Base-by-base conservation (phyloP, 176 grass and related monocot species). In the Zoysia japonica region DNA sequence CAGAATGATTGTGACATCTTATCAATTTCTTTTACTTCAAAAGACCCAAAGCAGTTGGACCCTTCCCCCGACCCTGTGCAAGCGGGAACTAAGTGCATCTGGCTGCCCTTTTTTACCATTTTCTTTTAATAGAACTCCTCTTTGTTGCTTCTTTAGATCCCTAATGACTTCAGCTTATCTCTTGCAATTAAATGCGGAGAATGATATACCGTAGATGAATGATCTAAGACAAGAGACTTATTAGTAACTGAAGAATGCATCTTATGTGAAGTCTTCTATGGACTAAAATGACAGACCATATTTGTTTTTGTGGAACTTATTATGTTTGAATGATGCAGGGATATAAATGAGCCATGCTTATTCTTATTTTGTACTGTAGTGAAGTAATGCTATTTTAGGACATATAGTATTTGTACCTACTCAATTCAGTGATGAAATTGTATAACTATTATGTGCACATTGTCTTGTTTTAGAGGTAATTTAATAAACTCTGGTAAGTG, bases 401-500 rank as follows among this genome's bases (percentile, higher is more conserved):
- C 57, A 14, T 37, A 63, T 54, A 74, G 11, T n/a, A 44, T 74
- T 49, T 74, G 36, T 54, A 28, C 74, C 36, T 55, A 42, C 48
- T 71, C 43, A 3, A 28, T 70, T 75, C 47, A 15, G 53, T 38
- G 54, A 56, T 61, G 57, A 63, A 63, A 28, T 63, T 35, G 19
- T 61, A 28, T 61, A 39, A 48, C 62, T 56, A 45, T 82, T 68
- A 36, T 37, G 0, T 47, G 16, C 52, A 53, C 6, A 65, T 39
- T 54, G 9, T 71, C 13, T 63, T 37, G 19, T 9, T 85, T 28
- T 63, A 53, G 20, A 63, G 47, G 38, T 85, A 53, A 14, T 44
- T 42, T 55, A 19, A 47, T 70, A 61, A 65, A 11, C 47, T 71
- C 71, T 36, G 77, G 47, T 56, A 73, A 57, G 46, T 70, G 20